phyloP scores from a whole-genome alignment of 2,329 filamentous ascomycete genomes.

The Pyrenochaeta sp. region DNA sequence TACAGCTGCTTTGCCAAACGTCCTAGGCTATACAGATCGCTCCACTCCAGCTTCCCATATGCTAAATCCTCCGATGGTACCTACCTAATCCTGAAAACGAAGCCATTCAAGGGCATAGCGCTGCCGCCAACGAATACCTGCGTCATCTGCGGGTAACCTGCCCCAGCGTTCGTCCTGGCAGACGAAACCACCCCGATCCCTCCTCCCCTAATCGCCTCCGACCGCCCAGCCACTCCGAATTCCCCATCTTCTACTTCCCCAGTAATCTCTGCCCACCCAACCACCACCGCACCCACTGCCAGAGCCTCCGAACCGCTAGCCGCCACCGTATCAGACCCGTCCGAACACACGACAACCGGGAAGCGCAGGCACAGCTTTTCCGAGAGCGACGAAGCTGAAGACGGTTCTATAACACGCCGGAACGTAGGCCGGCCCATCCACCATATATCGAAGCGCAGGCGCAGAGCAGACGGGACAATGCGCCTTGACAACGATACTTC shows the following conservation, averaged over 20 bases:
- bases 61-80: slow-evolving; percentile 22
- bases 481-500: slow-evolving; percentile 55
- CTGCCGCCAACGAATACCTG: slow-evolving; percentile 35
- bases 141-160: slow-evolving; percentile 43
- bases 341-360: slow-evolving; percentile 20
- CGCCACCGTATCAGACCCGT: slow-evolving; percentile 24
- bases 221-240: slow-evolving; percentile 69
- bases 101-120: slow-evolving; percentile 27
- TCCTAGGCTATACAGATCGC: not conserved
- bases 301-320: slow-evolving; percentile 23
- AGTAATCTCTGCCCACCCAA: slow-evolving; percentile 44
- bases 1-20: slow-evolving; percentile 5
- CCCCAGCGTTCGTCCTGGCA: slow-evolving; percentile 71
- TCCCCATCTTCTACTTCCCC: slow-evolving; percentile 57
- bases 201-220: slow-evolving; percentile 71
- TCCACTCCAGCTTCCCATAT: slow-evolving; percentile 12
- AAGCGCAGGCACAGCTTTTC: slow-evolving; percentile 49
- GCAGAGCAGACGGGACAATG: slow-evolving; percentile 52
- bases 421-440: slow-evolving; percentile 44
- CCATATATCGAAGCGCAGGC: slow-evolving; percentile 54
- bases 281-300: slow-evolving; percentile 27
- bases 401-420: slow-evolving; percentile 24
- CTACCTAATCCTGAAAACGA: slow-evolving; percentile 17
- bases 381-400: slow-evolving; percentile 35
- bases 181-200: slow-evolving; percentile 67